Evolutionary conservation across 225 moss, liverwort and hornwort genomes (phyloP).

Genomic region (Pseudoscleropodium purum): DNA sequence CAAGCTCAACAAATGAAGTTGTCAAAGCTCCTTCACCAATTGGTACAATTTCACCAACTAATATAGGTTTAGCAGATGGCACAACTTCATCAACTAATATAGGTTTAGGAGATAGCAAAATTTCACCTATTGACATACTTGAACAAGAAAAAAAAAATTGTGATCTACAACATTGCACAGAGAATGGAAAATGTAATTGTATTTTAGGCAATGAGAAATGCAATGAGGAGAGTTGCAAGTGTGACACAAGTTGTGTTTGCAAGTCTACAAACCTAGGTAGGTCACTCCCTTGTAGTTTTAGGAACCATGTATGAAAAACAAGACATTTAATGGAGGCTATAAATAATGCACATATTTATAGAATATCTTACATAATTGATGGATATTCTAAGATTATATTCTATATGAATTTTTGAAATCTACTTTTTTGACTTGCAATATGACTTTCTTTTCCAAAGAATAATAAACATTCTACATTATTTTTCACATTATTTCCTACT

Average conservation of each 20-base stretch:
- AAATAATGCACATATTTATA: not conserved
- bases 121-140: not conserved
- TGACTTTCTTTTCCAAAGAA: not conserved
- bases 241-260: conserved; percentile 6
- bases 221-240: not conserved
- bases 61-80: not conserved
- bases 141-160: not conserved
- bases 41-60: not conserved
- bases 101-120: not conserved
- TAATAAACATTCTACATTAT: not conserved
- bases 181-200: not conserved
- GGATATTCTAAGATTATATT: too few species aligned
- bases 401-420: not conserved
- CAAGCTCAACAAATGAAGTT: not conserved
- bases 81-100: not conserved
- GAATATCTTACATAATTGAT: not conserved
- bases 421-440: not conserved
- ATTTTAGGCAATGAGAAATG: not conserved
- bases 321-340: not conserved
- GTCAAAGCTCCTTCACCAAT: not conserved
- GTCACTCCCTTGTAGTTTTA: not conserved
- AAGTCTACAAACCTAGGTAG: not conserved
- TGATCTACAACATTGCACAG: not conserved
- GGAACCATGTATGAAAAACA: not conserved
- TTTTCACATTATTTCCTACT: too few species aligned